phyloP scores from a whole-genome alignment of 2,329 filamentous ascomycete genomes.

The Nigrospora sphaerica region DNA sequence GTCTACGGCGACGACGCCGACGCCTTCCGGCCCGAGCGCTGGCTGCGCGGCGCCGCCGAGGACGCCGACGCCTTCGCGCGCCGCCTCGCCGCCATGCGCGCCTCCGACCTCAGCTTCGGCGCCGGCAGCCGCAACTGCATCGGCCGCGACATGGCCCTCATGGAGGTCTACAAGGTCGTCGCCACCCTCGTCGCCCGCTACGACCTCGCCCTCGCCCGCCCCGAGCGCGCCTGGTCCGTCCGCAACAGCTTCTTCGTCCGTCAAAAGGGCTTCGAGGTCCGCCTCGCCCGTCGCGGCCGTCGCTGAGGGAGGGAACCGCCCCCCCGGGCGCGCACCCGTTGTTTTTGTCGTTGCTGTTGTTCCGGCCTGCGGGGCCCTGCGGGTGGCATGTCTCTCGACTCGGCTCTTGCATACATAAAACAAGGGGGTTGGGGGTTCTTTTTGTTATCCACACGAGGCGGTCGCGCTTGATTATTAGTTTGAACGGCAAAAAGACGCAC shows the following conservation, averaged over 20 bases:
- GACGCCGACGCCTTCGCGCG: conserved; percentile 20
- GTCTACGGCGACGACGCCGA: conserved; percentile 32
- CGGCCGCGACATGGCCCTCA: conserved; percentile 13
- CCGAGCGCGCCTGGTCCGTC: background rate
- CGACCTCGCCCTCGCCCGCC: conserved; percentile 11
- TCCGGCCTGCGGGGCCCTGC: too few relatives aligned
- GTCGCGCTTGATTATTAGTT: too few relatives aligned
- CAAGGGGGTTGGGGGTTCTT: too few relatives aligned
- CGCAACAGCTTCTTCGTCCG: conserved; percentile 2
- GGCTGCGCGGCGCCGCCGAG: conserved; percentile 23
- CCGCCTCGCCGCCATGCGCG: conserved; percentile 44
- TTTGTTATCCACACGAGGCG: too few relatives aligned
- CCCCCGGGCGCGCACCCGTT: too few relatives aligned
- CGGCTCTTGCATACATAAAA: too few relatives aligned
- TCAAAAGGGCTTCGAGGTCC: background rate
- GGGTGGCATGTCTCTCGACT: too few relatives aligned
- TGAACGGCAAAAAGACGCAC: too few relatives aligned
- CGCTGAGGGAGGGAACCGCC: too few relatives aligned
- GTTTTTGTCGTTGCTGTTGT: too few relatives aligned
- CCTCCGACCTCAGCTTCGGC: conserved; percentile 7
- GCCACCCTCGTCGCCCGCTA: conserved; percentile 30
- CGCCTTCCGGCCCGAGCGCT: conserved; percentile 31
- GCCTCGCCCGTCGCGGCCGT: too few relatives aligned
- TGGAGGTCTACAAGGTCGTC: conserved; percentile 20
- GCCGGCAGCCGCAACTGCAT: conserved; percentile 3